Conservation (phyloP, 495 filamentous ascomycete genomes). For the Usnea hakonensis region DNA sequence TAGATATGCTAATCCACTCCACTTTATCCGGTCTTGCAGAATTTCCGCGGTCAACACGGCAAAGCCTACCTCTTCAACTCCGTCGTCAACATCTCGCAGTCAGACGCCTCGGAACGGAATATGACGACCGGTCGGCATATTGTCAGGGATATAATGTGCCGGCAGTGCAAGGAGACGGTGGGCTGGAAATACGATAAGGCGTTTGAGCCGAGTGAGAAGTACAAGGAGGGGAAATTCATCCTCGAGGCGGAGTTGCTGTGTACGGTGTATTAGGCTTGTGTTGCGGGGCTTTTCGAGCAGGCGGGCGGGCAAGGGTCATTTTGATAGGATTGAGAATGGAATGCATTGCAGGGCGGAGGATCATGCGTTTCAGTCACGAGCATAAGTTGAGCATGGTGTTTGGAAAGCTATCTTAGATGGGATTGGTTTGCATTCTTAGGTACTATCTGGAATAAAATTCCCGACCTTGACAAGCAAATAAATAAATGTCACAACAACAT, state of each 20-base stretch:
- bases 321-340: neutral
- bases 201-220: slow-evolving; percentile 84
- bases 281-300: neutral
- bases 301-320: neutral
- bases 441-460: neutral
- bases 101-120: slow-evolving; percentile 80
- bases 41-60: slow-evolving; percentile 96
- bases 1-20: neutral
- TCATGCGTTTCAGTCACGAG: neutral
- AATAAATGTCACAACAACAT: neutral
- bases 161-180: slow-evolving; percentile 82
- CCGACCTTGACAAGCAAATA: neutral
- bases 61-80: slow-evolving; percentile 95
- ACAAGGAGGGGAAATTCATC: slow-evolving; percentile 98
- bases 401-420: neutral
- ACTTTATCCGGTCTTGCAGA: slow-evolving; percentile 49
- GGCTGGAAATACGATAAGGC: slow-evolving; percentile 99
- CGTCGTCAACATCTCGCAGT: slow-evolving; percentile 80
- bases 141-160: slow-evolving; percentile 84
- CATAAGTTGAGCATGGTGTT: slow-evolving; percentile 11
- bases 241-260: slow-evolving; percentile 88
- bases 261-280: slow-evolving; percentile 55
- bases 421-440: neutral
- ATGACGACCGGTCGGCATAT: slow-evolving; percentile 98
- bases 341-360: neutral